Conservation (phyloP, 371 early-diverging fungal genomes). For the Lichtheimia hyalospora region DNA sequence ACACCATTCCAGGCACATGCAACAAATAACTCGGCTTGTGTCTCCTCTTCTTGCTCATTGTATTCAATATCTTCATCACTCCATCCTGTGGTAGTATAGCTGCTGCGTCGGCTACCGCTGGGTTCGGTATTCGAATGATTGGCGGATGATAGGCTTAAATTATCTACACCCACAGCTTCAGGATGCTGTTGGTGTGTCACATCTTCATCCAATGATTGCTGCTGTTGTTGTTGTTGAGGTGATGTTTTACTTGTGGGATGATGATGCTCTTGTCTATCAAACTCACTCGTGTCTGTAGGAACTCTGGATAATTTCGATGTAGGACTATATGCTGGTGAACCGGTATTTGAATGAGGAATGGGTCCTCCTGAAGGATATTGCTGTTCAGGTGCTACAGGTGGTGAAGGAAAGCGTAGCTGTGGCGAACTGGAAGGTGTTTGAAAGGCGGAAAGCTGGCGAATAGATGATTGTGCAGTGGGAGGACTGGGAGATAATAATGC, state of each 20-base stretch:
- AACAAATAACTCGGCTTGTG: conserved; percentile 69
- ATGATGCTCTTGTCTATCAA: not conserved
- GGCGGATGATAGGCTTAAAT: not conserved
- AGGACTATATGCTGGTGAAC: conserved; percentile 19
- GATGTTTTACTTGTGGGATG: not conserved
- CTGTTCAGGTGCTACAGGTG: conserved; percentile 3
- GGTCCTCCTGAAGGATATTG: too few relatives aligned
- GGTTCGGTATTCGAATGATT: not conserved
- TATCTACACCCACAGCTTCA: not conserved
- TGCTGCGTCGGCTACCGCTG: not conserved
- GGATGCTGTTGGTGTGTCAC: not conserved
- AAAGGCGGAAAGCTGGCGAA: not conserved
- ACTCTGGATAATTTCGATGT: conserved; percentile 14
- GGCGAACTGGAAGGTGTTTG: conserved; percentile 16
- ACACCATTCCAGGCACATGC: conserved; percentile 82
- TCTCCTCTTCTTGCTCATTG: conserved; percentile 20
- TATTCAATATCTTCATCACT: conserved; percentile 23
- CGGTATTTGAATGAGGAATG: conserved; percentile 14
- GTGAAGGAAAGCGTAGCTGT: conserved; percentile 21
- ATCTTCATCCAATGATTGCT: not conserved
- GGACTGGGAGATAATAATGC: conserved; percentile 2
- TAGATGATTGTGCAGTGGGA: conserved; percentile 2
- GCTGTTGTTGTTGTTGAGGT: not conserved
- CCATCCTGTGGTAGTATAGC: conserved; percentile 3
- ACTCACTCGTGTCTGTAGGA: conserved; percentile 5